Conservation (phyloP, 1,284 basidiomycete genomes). For the Sphagnurus paluster region DNA sequence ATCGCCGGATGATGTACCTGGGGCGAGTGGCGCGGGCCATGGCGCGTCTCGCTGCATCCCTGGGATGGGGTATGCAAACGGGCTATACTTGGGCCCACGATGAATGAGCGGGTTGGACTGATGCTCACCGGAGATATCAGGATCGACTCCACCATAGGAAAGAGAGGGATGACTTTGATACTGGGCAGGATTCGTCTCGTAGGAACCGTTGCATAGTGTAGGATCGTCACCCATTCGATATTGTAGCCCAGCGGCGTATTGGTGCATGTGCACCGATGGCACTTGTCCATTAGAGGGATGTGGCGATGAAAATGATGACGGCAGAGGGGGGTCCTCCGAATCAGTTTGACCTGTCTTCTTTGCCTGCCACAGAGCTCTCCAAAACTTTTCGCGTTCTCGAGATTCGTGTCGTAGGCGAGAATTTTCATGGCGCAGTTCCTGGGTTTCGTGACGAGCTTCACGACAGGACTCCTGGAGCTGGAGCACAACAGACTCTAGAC, state of each 20-base stretch:
- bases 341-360: slow-evolving; percentile 57
- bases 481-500: slow-evolving; percentile 75
- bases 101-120: slow-evolving; percentile 38
- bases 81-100: slow-evolving; percentile 51
- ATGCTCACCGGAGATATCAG: slow-evolving; percentile 38
- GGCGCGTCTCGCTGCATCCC: slow-evolving; percentile 49
- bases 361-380: slow-evolving; percentile 62
- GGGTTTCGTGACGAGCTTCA: slow-evolving; percentile 57
- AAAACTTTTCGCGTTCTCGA: slow-evolving; percentile 70
- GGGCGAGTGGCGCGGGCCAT: slow-evolving; percentile 49
- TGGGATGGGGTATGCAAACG: slow-evolving; percentile 55
- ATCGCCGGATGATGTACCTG: slow-evolving; percentile 45
- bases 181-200: slow-evolving; percentile 36
- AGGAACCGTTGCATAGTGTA: slow-evolving; percentile 43
- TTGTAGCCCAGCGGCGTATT: slow-evolving; percentile 40
- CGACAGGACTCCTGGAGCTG: slow-evolving; percentile 80
- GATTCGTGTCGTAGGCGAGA: slow-evolving; percentile 59
- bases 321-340: slow-evolving; percentile 56
- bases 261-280: slow-evolving; percentile 32
- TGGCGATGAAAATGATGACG: slow-evolving; percentile 39
- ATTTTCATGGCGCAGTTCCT: slow-evolving; percentile 65
- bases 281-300: slow-evolving; percentile 30
- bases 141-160: slow-evolving; percentile 42
- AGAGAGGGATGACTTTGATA: slow-evolving; percentile 49
- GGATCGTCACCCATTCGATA: slow-evolving; percentile 49